Evolutionary conservation across 192 early-diverging fungal genomes (phyloP).

Genomic region (Mycoemilia scoparia): DNA sequence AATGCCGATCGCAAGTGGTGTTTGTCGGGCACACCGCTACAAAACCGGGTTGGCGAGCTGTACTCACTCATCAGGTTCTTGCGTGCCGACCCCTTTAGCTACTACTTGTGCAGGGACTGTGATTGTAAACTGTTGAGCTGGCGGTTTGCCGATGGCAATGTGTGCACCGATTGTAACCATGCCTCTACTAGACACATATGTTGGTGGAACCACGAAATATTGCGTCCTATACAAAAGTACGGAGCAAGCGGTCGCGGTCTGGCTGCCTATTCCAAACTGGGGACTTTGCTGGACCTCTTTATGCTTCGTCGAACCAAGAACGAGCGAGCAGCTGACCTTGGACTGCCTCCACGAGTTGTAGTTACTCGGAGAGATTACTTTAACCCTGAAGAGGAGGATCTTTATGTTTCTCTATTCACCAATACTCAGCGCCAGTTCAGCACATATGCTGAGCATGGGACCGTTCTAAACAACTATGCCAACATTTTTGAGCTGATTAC

Average conservation of each 20-base stretch:
- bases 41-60: constrained; percentile 86
- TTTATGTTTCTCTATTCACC: constrained; percentile 66
- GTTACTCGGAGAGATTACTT: constrained; percentile 66
- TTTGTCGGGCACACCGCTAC: constrained; percentile 80
- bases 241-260: constrained; percentile 42
- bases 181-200: constrained; percentile 46
- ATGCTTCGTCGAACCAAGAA: constrained; percentile 84
- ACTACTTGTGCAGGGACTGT: constrained; percentile 74
- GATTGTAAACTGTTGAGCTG: constrained; percentile 46
- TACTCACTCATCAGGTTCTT: constrained; percentile 82
- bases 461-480: constrained; percentile 84
- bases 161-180: constrained; percentile 42
- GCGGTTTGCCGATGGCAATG: constrained; percentile 27
- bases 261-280: constrained; percentile 53
- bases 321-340: constrained; percentile 73
- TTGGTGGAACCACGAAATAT: constrained; percentile 83
- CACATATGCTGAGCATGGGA: constrained; percentile 60
- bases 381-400: constrained; percentile 75
- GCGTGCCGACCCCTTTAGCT: constrained; percentile 60
- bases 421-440: constrained; percentile 57
- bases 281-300: constrained; percentile 55
- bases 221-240: constrained; percentile 75
- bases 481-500: constrained; percentile 81
- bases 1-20: constrained; percentile 51
- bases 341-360: constrained; percentile 69